These are phyloP conservation scores for Polysphondylium violaceum DNA, from an alignment of 78 protist genomes.

Conservation along the genomic window DNA sequence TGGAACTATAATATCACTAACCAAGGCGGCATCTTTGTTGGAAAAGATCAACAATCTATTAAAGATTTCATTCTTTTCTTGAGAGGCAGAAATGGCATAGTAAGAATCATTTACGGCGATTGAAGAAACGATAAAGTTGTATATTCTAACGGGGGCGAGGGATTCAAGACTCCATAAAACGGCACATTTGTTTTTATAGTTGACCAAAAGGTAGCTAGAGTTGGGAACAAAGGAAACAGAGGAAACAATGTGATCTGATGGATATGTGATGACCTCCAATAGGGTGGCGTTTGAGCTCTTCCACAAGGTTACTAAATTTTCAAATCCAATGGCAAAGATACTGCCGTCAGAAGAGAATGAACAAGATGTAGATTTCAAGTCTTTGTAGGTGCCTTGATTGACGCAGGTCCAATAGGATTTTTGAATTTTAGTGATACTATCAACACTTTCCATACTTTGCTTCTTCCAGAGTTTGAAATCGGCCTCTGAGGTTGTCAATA, in stretches of 20 bases:
- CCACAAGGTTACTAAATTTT: slow-evolving; percentile 23
- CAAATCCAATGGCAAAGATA: slow-evolving; percentile 14
- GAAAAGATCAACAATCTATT: slow-evolving; percentile 14
- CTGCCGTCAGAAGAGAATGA: slow-evolving; percentile 59
- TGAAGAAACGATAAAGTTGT: slow-evolving; percentile 2
- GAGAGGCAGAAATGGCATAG: not conserved
- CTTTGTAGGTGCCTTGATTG: slow-evolving; percentile 1
- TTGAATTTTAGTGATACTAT: not conserved
- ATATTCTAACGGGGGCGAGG: not conserved
- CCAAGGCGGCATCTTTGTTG: not conserved
- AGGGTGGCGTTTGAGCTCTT: not conserved
- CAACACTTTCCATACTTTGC: not conserved
- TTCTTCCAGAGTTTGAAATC: slow-evolving; percentile 60
- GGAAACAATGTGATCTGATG: not conserved
- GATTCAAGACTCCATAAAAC: slow-evolving; percentile 28
- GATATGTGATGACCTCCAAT: not conserved
- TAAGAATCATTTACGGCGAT: not conserved
- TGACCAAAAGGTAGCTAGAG: not conserved
- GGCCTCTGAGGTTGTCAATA: not conserved
- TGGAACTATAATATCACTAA: not conserved
- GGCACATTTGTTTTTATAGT: not conserved
- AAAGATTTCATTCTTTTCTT: no score
- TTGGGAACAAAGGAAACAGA: not conserved
- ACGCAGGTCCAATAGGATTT: slow-evolving; percentile 30
- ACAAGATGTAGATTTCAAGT: not conserved